A percentile compares a stretch with the other conserved stretches of the same genome.
These are phyloP conservation scores for Geranium brycei DNA, from an alignment of 345 rosid genomes.

Conservation along the genomic window DNA sequence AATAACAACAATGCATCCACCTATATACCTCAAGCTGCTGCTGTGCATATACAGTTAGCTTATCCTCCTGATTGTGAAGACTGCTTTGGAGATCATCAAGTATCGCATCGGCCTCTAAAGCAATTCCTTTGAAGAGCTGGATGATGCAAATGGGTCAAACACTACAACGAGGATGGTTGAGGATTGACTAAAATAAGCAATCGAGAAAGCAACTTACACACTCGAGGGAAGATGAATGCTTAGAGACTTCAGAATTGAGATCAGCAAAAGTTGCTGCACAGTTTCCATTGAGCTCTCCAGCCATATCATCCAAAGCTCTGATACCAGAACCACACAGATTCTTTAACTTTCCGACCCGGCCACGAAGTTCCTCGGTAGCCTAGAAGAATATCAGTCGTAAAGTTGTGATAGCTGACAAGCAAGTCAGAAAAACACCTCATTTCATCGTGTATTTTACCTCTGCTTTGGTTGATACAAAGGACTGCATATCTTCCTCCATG, in stretches of 20 bases:
- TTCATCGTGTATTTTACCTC: conserved; percentile 32
- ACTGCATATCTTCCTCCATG: conserved; percentile 94
- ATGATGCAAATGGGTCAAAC: conserved; percentile 14
- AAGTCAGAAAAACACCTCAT: background rate
- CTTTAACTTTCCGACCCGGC: conserved; percentile 54
- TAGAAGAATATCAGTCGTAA: conserved; percentile 20
- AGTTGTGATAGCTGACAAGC: conserved; percentile 3
- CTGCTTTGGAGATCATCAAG: conserved; percentile 70
- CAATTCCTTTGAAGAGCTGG: conserved; percentile 82
- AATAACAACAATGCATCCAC: background rate
- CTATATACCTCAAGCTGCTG: conserved; percentile 64
- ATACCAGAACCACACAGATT: conserved; percentile 61
- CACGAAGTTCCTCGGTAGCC: conserved; percentile 88
- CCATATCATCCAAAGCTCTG: conserved; percentile 64
- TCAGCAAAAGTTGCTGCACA: conserved; percentile 59
- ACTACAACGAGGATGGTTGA: conserved; percentile 4
- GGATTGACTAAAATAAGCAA: conserved; percentile 2
- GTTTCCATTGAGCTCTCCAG: conserved; percentile 67
- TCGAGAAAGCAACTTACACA: conserved; percentile 33
- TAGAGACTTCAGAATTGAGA: conserved; percentile 71
- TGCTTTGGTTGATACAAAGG: conserved; percentile 72
- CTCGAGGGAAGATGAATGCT: conserved; percentile 73
- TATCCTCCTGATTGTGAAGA: conserved; percentile 70
- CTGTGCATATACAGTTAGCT: conserved; percentile 57
- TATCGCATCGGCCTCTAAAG: conserved; percentile 74